Evolutionary conservation across 2,329 filamentous ascomycete species (phyloP), one percentile per base, ranked within the genome.

Genomic region (Acrocalymma vagum): DNA sequence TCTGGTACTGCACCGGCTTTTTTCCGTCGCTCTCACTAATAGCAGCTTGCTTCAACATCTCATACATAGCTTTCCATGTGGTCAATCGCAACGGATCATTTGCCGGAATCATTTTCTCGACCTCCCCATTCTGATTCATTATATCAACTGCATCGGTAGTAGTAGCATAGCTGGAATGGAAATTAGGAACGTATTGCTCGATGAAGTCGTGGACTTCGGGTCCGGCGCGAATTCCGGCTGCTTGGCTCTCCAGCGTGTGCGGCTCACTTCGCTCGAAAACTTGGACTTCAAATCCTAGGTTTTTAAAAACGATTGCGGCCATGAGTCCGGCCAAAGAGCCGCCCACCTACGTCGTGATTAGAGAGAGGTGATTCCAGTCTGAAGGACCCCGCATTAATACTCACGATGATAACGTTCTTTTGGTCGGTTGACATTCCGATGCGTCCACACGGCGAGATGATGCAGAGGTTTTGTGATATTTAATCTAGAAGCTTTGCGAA

Each of bases 311-410:
- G 14, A 43, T 38, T 8, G 26, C 40, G 18, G 16, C 10, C 33
- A 43, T 43, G 8, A 43, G 14, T 10, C 33, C 40, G 20, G 27
- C 14, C 3, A 43, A 29, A 7, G 40, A 43, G 23, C 40, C 40
- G n/a, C 40, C 33, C 5, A 38, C 33, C 40, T 33, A n/a, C n/a
- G n/a, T n/a, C n/a, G n/a, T n/a, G n/a, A n/a, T n/a, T n/a, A n/a
- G n/a, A n/a, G n/a, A n/a, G n/a, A n/a, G n/a, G n/a, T n/a, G n/a
- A n/a, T n/a, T n/a, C n/a, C n/a, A n/a, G n/a, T n/a, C n/a, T n/a
- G n/a, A n/a, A n/a, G n/a, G n/a, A n/a, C n/a, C n/a, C n/a, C n/a
- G n/a, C n/a, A n/a, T n/a, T n/a, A n/a, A n/a, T n/a, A n/a, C n/a
- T n/a, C n/a, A n/a, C n/a, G n/a, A n/a, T n/a, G n/a, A n/a, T n/a